Percentiles rank a stretch among this genome's conserved stretches.
phyloP scores from a whole-genome alignment of 441 rosid genomes.

The Euphorbia schlechtendalii region DNA sequence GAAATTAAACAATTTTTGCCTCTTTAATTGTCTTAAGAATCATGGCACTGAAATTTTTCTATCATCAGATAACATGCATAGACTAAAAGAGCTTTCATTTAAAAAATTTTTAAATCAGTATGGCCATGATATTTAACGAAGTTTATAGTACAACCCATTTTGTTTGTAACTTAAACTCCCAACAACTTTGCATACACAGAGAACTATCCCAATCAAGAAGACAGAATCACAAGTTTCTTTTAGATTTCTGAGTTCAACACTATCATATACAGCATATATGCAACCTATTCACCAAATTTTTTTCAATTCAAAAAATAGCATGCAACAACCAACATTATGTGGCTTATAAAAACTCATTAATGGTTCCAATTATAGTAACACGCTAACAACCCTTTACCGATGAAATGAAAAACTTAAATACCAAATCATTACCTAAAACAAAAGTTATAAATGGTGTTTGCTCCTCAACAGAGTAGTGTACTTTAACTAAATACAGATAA shows the following conservation, averaged over 20 bases:
- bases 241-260: not conserved
- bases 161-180: not conserved
- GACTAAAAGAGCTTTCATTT: not conserved
- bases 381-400: not conserved
- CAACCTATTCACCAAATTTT: not conserved
- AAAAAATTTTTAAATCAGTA: too few relatives aligned
- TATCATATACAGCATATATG: not conserved
- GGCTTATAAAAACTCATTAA: not conserved
- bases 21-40: conserved; percentile 67
- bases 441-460: conserved; percentile 65
- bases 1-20: conserved; percentile 82
- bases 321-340: not conserved
- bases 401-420: not conserved
- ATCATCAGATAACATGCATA: conserved; percentile 6
- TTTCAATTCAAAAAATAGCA: not conserved
- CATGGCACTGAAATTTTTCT: conserved; percentile 44
- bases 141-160: not conserved
- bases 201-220: not conserved
- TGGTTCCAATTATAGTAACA: not conserved
- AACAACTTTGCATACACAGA: not conserved
- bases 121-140: not conserved
- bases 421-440: conserved; percentile 53
- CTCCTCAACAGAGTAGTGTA: conserved; percentile 29
- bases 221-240: not conserved
- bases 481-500: conserved; percentile 34